phyloP scores from a whole-genome alignment of 352 stramenopile genomes.

The Phytophthora fragariae region DNA sequence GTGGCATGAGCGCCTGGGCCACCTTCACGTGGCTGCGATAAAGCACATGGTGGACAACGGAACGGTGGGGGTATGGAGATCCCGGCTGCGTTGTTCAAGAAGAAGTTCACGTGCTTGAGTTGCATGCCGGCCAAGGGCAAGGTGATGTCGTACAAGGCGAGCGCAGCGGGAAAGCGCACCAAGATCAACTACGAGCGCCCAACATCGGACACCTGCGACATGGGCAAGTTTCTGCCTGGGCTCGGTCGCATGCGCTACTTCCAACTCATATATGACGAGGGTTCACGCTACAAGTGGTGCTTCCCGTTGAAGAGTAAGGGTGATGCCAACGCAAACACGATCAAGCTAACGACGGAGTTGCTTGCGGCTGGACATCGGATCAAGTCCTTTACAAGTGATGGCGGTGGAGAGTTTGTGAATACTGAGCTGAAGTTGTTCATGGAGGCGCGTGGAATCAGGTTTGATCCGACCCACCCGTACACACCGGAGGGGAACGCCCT shows the following conservation, averaged over 20 bases:
- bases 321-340: conserved; percentile 4
- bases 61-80: background rate
- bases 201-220: background rate
- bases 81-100: background rate
- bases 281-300: background rate
- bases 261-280: background rate
- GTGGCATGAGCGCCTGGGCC: background rate
- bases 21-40: background rate
- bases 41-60: background rate
- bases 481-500: conserved; percentile 14
- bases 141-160: background rate
- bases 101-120: background rate
- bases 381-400: conserved; percentile 15
- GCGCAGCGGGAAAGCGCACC: background rate
- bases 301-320: background rate
- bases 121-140: background rate
- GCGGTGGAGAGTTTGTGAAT: conserved; percentile 19
- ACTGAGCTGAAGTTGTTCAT: background rate
- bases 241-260: background rate
- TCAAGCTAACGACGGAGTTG: conserved; percentile 1
- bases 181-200: background rate
- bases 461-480: conserved; percentile 12
- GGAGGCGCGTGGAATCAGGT: conserved; percentile 1
- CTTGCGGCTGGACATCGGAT: background rate
- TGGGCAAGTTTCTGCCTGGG: background rate